Base-by-base conservation (phyloP, 2,329 filamentous ascomycete species). In the Fusarium sp. region DNA sequence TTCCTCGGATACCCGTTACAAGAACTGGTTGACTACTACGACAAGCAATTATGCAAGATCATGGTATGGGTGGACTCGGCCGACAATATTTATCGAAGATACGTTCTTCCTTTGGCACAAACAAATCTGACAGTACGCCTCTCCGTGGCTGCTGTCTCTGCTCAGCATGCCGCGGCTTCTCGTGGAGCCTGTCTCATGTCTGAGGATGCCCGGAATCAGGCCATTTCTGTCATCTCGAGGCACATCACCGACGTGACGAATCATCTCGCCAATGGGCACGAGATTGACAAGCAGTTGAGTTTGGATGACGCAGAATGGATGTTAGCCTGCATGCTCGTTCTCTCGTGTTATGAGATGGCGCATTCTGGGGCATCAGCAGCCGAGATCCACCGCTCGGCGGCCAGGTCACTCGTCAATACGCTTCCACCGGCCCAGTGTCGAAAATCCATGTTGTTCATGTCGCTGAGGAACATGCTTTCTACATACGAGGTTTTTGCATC, bases 401-500 rank as follows among this genome's bases (percentile, higher is more conserved):
- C 69, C 3, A 38, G 69, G 11, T 61, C 59, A 14, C 33, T 70
- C 6, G 60, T 70, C 20, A 68, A 68, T 14, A 63, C 61, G 4
- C 33, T 70, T 20, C 22, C 58, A 12, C 27, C 65, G 1, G 54
- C 56, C 4, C 25, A 57, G 4, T 33, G 32, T 9, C 40, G 32
- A 9, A 47, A 27, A 8, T 52, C 56, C 14, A 47, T 50, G 25
- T 22, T 73, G 5, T 63, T 68, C 22, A 37, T 35, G 20, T 73
- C 63, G 7, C 40, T 73, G 11, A 60, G 57, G 20, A 70, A 73
- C 25, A 59, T 67, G 25, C 59, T 72, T 35, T 62, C 67, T 4
- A 72, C 58, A 15, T 66, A 72, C 37, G 69, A 72, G n/a, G 59
- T 72, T 14, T 54, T 72, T 30, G 69, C 69, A 10, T 60, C 47